Percentiles rank a stretch among this genome's conserved stretches.
Conservation (phyloP, 164 flowering plant genomes). For the Annona cherimola region DNA sequence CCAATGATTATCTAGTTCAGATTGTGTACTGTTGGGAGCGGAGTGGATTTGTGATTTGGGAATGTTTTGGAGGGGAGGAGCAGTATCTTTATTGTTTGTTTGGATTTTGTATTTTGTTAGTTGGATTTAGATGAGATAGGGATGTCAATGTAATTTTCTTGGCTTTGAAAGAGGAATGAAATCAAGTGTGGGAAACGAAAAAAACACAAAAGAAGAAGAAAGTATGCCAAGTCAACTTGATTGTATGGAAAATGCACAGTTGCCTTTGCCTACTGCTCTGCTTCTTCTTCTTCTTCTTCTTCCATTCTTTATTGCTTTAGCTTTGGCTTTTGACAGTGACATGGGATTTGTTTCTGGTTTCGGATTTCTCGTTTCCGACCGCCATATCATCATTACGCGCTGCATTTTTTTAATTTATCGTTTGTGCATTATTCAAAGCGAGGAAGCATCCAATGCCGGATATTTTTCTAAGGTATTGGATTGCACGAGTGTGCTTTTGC, state of each 20-base stretch:
- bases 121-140: neutral
- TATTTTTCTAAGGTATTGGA: no score
- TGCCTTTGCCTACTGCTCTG: neutral
- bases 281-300: constrained; percentile 6
- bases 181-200: neutral
- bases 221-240: constrained; percentile 13
- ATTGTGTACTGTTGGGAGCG: neutral
- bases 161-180: neutral
- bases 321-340: constrained; percentile 4
- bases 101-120: neutral
- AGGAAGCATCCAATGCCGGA: neutral
- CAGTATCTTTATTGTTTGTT: no score
- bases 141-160: neutral
- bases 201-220: neutral
- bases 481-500: neutral
- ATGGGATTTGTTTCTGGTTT: neutral
- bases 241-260: constrained; percentile 8
- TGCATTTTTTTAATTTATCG: neutral
- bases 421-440: constrained; percentile 1
- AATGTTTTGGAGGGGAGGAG: neutral
- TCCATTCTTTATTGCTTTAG: neutral
- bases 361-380: neutral
- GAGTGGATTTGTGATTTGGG: neutral
- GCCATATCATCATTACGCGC: neutral
- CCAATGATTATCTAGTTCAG: neutral